Conservation (phyloP, 1,284 basidiomycete genomes). For the Paramarasmius palmivorus region DNA sequence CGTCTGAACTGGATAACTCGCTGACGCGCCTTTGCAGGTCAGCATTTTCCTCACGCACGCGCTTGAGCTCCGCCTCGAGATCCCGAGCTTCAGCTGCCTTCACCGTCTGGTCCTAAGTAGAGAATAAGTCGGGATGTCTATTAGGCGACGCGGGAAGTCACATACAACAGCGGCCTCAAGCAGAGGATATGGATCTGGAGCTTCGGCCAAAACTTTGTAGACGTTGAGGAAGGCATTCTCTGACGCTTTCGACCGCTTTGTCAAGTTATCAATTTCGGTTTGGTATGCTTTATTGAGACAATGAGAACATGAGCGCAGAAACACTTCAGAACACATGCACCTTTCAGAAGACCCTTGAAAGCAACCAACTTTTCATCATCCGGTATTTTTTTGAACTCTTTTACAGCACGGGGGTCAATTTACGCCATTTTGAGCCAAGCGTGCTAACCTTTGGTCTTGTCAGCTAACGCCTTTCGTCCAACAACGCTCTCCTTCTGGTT, state of each 20-base stretch:
- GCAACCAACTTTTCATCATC: slow-evolving; percentile 83
- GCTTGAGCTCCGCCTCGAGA: slow-evolving; percentile 70
- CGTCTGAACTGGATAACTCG: slow-evolving; percentile 68
- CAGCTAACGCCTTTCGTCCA: slow-evolving; percentile 90
- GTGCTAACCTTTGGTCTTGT: slow-evolving; percentile 84
- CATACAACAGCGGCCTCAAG: slow-evolving; percentile 90
- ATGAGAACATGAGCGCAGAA: not conserved
- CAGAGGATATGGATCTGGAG: slow-evolving; percentile 94
- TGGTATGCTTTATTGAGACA: slow-evolving; percentile 74
- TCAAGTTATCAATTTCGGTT: slow-evolving; percentile 93
- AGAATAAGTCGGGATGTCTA: not conserved
- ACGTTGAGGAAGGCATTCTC: slow-evolving; percentile 94
- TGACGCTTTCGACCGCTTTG: slow-evolving; percentile 86
- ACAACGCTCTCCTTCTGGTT: slow-evolving; percentile 95
- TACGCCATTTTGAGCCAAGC: not conserved
- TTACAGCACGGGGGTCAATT: not conserved
- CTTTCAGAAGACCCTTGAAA: slow-evolving; percentile 87
- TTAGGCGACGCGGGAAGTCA: slow-evolving; percentile 17
- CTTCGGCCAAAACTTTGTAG: slow-evolving; percentile 92
- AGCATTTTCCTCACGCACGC: slow-evolving; percentile 77
- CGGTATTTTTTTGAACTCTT: slow-evolving; percentile 93
- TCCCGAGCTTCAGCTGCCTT: slow-evolving; percentile 80
- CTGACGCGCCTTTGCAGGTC: slow-evolving; percentile 72
- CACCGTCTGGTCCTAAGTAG: slow-evolving; percentile 79
- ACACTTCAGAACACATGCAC: slow-evolving; percentile 36